Evolutionary conservation across 768 basidiomycete genomes (phyloP), one percentile per base, ranked within the genome.

Genomic region (Calocybe indica): DNA sequence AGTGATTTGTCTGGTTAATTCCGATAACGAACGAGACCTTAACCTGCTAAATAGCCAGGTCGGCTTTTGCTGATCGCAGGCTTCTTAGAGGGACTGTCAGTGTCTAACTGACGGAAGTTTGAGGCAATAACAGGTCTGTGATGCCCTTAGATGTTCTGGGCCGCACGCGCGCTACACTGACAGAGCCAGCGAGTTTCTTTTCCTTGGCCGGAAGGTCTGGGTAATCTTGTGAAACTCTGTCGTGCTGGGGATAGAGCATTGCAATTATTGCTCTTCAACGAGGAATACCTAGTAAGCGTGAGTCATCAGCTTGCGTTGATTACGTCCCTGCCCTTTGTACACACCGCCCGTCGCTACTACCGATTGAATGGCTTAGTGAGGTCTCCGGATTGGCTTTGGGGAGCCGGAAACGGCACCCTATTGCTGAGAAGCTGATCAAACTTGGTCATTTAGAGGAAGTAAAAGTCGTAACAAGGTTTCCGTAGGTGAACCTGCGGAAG

Each of bases 1-100:
- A 88, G 85, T 87, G 87, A 88, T 88, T 88, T 88, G 87, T 89
- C 88, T 88, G 87, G 85, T 88, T 88, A 88, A 89, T 88, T 88
- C 83, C 80, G 85, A 88, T 88, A 87, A 87, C 80, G 81, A 88
- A 86, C 79, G 84, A 88, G 85, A 88, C 86, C 48, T 53, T 54
- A 54, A 54, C 52, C 52, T 54, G 52, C 52, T 54, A 54, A 54
- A 53, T 53, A 53, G 52, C 52, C 52, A 52, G 51, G 47, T 43
- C 67, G 78, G 75, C 81, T 79, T 78, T 74, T 55, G 83, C 77
- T 82, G 80, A 80, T 77, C 76, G 74, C 70, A 58, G 78, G 76
- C 83, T 85, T 88, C 83, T 86, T 85, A 85, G 82, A 85, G 80
- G 83, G 82, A 83, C 83, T 84, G 75, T 83, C 75, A 74, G 78